Conservation (phyloP, 2,329 filamentous ascomycete genomes). For the Aspergillus fumigatiaffinis region DNA sequence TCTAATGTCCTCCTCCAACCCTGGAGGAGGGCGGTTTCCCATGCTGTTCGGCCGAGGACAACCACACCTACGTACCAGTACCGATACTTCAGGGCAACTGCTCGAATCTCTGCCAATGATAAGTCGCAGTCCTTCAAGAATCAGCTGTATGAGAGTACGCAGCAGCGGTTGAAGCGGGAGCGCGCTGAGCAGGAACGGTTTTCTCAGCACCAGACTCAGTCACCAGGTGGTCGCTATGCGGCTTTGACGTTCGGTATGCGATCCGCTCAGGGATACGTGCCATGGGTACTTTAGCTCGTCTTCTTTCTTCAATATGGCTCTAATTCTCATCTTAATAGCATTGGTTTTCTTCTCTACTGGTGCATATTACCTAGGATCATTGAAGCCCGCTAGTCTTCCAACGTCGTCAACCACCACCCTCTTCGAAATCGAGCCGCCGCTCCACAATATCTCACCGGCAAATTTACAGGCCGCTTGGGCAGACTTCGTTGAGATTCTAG, state of each 20-base stretch:
- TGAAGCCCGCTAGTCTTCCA: constrained; percentile 45
- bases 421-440: constrained; percentile 42
- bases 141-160: constrained; percentile 60
- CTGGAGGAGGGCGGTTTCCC: constrained; percentile 13
- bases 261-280: neutral
- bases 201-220: constrained; percentile 42
- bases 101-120: constrained; percentile 20
- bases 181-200: constrained; percentile 53
- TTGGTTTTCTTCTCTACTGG: constrained; percentile 48
- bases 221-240: constrained; percentile 35
- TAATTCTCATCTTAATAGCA: constrained; percentile 36
- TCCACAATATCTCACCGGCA: constrained; percentile 53
- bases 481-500: constrained; percentile 59
- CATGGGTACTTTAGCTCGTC: neutral
- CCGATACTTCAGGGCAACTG: constrained; percentile 21
- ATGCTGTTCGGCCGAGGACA: constrained; percentile 11
- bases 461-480: constrained; percentile 63
- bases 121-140: constrained; percentile 52
- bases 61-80: constrained; percentile 9
- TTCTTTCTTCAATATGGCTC: neutral
- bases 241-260: constrained; percentile 35
- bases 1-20: constrained; percentile 12
- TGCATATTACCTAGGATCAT: constrained; percentile 55
- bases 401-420: constrained; percentile 57
- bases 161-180: constrained; percentile 55